phyloP scores from a whole-genome alignment of 2,329 filamentous ascomycete species.

The Tolypocladium nubicola region DNA sequence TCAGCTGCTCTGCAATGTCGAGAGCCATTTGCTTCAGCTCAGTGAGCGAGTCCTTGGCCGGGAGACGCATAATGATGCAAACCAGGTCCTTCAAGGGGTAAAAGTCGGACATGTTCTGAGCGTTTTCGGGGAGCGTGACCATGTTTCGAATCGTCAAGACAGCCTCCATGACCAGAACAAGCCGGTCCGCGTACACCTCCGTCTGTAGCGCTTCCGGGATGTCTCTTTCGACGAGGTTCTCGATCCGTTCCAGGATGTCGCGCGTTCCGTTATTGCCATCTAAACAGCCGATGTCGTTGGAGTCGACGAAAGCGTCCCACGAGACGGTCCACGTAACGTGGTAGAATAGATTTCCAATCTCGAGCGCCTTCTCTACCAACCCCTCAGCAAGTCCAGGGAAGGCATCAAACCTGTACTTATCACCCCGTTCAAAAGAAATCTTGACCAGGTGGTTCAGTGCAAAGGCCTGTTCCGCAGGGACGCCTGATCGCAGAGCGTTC shows the following conservation, averaged over 20 bases:
- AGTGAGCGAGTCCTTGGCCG: conserved; percentile 57
- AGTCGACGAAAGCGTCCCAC: conserved; percentile 47
- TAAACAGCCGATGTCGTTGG: conserved; percentile 35
- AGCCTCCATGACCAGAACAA: conserved; percentile 76
- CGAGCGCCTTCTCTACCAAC: conserved; percentile 72
- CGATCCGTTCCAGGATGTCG: conserved; percentile 55
- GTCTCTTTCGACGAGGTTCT: conserved; percentile 46
- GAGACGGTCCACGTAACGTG: conserved; percentile 71
- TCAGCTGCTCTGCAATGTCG: conserved; percentile 85
- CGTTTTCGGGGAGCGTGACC: conserved; percentile 88
- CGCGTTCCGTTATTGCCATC: conserved; percentile 39
- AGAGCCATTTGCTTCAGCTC: conserved; percentile 87
- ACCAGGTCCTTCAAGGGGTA: conserved; percentile 70
- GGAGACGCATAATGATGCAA: conserved; percentile 71
- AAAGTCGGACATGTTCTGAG: conserved; percentile 66
- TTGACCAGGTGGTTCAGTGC: conserved; percentile 89
- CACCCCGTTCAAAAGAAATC: conserved; percentile 87
- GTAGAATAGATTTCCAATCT: conserved; percentile 70
- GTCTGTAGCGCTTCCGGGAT: conserved; percentile 63
- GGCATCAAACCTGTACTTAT: conserved; percentile 91
- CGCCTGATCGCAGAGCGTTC: conserved; percentile 68
- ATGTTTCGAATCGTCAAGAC: conserved; percentile 87
- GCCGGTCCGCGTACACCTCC: conserved; percentile 55
- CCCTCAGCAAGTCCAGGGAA: conserved; percentile 84
- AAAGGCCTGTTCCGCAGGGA: conserved; percentile 79